phyloP scores from a whole-genome alignment of 345 rosid species.

The Clarkia xantiana region DNA sequence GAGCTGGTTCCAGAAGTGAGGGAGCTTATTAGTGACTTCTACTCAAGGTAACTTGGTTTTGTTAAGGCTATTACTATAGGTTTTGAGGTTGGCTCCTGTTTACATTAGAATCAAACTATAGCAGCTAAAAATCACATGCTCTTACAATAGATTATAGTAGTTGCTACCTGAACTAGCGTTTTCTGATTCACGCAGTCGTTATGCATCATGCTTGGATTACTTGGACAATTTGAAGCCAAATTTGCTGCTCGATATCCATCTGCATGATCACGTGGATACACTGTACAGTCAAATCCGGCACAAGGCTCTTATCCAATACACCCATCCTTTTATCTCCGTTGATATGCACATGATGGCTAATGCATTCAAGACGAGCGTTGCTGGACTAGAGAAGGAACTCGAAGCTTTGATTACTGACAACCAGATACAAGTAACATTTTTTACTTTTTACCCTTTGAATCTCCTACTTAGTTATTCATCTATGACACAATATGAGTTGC shows the following conservation, averaged over 20 bases:
- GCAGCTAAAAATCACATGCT: not conserved
- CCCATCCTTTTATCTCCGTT: conserved; percentile 95
- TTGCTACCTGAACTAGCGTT: not conserved
- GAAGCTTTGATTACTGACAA: conserved; percentile 83
- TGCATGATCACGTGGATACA: conserved; percentile 79
- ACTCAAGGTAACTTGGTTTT: conserved; percentile 51
- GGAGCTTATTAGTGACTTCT: conserved; percentile 90
- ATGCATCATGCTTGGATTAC: conserved; percentile 86
- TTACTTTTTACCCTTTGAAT: not conserved
- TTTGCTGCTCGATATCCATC: conserved; percentile 79
- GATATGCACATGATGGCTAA: conserved; percentile 92
- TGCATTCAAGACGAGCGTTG: conserved; percentile 84
- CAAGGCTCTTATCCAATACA: conserved; percentile 94
- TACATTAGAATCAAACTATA: not conserved
- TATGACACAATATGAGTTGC: no score
- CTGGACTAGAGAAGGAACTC: conserved; percentile 77
- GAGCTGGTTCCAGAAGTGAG: conserved; percentile 98
- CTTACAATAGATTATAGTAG: not conserved
- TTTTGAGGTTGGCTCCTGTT: conserved; percentile 3
- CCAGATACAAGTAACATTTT: conserved; percentile 69
- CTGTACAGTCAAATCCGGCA: conserved; percentile 83
- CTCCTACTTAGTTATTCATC: not conserved
- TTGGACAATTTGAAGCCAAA: conserved; percentile 78
- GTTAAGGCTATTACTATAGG: not conserved
- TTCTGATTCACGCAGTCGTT: conserved; percentile 42